These are phyloP conservation scores for Clonostachys byssicola DNA, from an alignment of 2,329 filamentous ascomycete species.

Conservation along the genomic window DNA sequence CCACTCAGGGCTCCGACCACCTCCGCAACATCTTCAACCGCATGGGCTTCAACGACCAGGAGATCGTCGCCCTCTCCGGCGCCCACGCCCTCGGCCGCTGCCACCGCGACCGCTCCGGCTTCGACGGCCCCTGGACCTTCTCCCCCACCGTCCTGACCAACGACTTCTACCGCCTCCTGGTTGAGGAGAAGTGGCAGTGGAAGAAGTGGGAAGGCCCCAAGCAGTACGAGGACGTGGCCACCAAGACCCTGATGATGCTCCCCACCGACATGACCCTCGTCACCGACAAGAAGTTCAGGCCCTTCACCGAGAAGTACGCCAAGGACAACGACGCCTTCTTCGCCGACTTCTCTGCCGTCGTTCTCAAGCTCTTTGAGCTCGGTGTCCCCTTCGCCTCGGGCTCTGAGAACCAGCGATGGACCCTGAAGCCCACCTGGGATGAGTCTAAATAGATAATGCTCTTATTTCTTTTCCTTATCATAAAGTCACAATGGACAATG, in stretches of 20 bases:
- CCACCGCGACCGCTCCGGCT: constrained; percentile 86
- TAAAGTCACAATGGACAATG: too few species aligned
- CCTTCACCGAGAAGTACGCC: constrained; percentile 80
- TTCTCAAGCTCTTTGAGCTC: constrained; percentile 84
- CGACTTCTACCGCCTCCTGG: constrained; percentile 85
- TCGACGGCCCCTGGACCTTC: constrained; percentile 87
- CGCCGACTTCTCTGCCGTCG: constrained; percentile 79
- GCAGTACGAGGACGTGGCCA: constrained; percentile 80
- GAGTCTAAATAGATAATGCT: constrained; percentile 16
- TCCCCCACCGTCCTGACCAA: constrained; percentile 89
- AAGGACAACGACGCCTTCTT: constrained; percentile 91
- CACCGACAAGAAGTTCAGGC: constrained; percentile 82
- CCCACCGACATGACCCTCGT: constrained; percentile 85
- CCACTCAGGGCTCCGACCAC: constrained; percentile 71
- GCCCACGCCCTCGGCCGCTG: constrained; percentile 87
- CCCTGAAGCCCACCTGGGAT: constrained; percentile 55
- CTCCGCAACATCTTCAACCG: constrained; percentile 89
- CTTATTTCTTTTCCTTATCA: too few species aligned
- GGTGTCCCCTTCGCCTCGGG: constrained; percentile 81
- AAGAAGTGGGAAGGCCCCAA: constrained; percentile 86
- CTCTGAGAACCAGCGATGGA: constrained; percentile 49
- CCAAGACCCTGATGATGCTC: constrained; percentile 94
- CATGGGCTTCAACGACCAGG: constrained; percentile 97
- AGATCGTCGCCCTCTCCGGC: constrained; percentile 87
- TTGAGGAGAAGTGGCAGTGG: constrained; percentile 90